Percentiles rank a stretch among this genome's conserved stretches.
Conservation (phyloP, 371 early-diverging fungal genomes). For the Rhizopus arrhizus region DNA sequence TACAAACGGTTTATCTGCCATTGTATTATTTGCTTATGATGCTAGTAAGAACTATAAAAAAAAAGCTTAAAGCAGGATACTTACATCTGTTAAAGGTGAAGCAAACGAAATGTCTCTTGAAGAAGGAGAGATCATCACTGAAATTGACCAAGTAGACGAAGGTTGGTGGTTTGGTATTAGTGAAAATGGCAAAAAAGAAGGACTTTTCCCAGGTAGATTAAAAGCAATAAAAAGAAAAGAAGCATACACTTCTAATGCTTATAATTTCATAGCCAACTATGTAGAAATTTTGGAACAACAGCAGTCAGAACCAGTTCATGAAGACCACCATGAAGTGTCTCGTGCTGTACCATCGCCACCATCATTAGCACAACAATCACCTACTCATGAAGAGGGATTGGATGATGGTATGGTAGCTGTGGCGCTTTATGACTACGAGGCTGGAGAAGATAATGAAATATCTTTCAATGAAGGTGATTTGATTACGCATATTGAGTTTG, state of each 20-base stretch:
- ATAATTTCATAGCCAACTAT: conserved; percentile 60
- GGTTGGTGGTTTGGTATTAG: conserved; percentile 92
- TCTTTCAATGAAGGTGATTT: conserved; percentile 76
- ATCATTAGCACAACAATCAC: conserved; percentile 17
- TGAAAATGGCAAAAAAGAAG: conserved; percentile 75
- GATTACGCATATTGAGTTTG: conserved; percentile 79
- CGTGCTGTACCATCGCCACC: conserved; percentile 27
- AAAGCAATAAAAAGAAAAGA: neutral
- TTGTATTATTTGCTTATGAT: conserved; percentile 76
- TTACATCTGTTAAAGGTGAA: conserved; percentile 50
- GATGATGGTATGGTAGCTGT: conserved; percentile 54
- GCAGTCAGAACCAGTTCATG: conserved; percentile 15
- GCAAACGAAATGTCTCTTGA: conserved; percentile 83
- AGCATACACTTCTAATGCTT: neutral
- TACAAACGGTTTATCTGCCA: conserved; percentile 48
- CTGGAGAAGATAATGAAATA: conserved; percentile 88
- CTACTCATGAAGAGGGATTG: conserved; percentile 8
- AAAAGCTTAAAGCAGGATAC: neutral
- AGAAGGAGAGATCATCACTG: conserved; percentile 79
- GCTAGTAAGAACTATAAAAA: conserved; percentile 47
- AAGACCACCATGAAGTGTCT: neutral
- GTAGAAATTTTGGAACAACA: conserved; percentile 66
- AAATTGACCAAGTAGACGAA: conserved; percentile 76
- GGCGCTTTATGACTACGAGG: conserved; percentile 85
- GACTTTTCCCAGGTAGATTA: conserved; percentile 77